phyloP scores from a whole-genome alignment of 2,329 filamentous ascomycete genomes.

The Verticillium nubilum region DNA sequence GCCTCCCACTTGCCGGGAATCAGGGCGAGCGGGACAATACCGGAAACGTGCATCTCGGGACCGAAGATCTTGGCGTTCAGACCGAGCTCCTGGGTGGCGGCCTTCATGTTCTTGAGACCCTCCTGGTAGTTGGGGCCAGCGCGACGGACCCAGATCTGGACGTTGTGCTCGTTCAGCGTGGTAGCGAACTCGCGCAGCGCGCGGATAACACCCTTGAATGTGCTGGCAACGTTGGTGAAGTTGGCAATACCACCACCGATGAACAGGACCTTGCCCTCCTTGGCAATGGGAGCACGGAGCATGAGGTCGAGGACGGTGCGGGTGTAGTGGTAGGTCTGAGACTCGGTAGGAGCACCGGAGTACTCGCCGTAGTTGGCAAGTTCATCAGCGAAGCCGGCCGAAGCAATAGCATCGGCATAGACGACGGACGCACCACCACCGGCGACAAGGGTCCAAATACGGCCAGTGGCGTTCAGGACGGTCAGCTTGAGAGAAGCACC shows the following conservation, averaged over 20 bases:
- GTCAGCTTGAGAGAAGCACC: constrained; percentile 98
- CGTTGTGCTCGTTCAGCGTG: constrained; percentile 89
- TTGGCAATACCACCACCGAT: constrained; percentile 99
- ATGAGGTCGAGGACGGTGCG: constrained; percentile 95
- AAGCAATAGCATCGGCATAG: constrained; percentile 97
- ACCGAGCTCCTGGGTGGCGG: constrained; percentile 86
- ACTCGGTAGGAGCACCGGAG: constrained; percentile 97
- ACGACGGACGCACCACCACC: constrained; percentile 99
- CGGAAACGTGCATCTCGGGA: constrained; percentile 91
- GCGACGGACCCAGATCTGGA: constrained; percentile 90
- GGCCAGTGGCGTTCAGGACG: constrained; percentile 83
- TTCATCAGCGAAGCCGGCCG: constrained; percentile 88
- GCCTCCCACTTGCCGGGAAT: constrained; percentile 59
- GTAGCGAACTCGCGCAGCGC: constrained; percentile 86
- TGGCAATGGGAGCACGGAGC: constrained; percentile 79
- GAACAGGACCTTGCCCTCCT: constrained; percentile 97
- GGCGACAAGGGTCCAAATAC: constrained; percentile 96
- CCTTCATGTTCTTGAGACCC: constrained; percentile 99
- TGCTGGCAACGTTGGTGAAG: constrained; percentile 99
- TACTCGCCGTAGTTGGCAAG: constrained; percentile 99
- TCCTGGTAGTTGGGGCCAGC: constrained; percentile 99
- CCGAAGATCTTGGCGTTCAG: constrained; percentile 63
- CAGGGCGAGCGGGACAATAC: constrained; percentile 91
- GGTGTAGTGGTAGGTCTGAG: constrained; percentile 98
- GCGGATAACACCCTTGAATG: constrained; percentile 99